A percentile compares a stretch with the other conserved stretches of the same genome.
phyloP scores from a whole-genome alignment of 768 basidiomycete genomes.

The Butyriboletus loyo region DNA sequence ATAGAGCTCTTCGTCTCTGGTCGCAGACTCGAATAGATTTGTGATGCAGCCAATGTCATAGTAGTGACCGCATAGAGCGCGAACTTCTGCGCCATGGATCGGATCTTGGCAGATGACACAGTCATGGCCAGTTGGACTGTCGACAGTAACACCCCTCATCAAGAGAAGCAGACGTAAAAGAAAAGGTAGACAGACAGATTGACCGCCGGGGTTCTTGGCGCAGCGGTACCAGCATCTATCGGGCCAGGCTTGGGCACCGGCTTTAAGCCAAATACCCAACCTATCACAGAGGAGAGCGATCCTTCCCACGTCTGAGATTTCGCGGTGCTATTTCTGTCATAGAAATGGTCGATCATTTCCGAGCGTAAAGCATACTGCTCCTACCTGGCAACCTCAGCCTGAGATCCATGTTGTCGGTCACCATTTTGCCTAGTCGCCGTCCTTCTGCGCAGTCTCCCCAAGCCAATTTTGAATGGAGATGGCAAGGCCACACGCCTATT shows the following conservation, averaged over 20 bases:
- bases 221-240: neutral
- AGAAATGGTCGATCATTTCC: neutral
- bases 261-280: neutral
- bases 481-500: neutral
- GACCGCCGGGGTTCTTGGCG: neutral
- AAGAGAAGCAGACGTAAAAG: neutral
- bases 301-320: constrained; percentile 13
- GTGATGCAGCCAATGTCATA: constrained; percentile 35
- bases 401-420: neutral
- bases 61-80: constrained; percentile 34
- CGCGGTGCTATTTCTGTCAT: neutral
- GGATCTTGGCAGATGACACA: constrained; percentile 37
- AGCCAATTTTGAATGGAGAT: neutral
- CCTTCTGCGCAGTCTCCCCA: constrained; percentile 4
- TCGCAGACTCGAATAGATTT: constrained; percentile 34
- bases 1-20: constrained; percentile 38
- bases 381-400: constrained; percentile 7
- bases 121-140: constrained; percentile 25
- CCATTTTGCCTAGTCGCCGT: neutral
- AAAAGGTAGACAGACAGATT: constrained; percentile 14
- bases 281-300: constrained; percentile 19
- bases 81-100: constrained; percentile 26
- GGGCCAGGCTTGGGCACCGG: neutral
- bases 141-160: neutral
- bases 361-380: neutral